Conservation (phyloP, 169 alveolate species). For the Plasmodium yoelii region DNA sequence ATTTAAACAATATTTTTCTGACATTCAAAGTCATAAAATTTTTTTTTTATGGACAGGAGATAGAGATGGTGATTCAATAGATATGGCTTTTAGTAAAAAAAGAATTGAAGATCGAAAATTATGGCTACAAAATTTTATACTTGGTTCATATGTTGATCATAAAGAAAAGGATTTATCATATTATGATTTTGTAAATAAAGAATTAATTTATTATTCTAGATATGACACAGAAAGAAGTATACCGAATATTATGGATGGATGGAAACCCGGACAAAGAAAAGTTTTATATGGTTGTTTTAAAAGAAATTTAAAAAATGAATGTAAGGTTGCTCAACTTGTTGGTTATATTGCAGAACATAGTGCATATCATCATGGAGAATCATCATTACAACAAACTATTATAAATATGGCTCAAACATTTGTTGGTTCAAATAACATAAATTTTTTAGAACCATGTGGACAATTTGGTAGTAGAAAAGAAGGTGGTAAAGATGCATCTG, state of each 20-base stretch:
- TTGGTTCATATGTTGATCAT: conserved; percentile 82
- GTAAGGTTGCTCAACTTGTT: conserved; percentile 95
- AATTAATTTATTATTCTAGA: conserved; percentile 97
- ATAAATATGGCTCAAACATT: conserved; percentile 99
- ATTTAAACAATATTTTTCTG: conserved; percentile 98
- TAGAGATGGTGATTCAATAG: conserved; percentile 95
- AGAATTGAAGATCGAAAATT: conserved; percentile 98
- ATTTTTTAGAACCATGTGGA: conserved; percentile 96
- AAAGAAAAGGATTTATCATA: conserved; percentile 86
- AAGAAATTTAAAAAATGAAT: conserved; percentile 94
- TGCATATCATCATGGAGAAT: conserved; percentile 99
- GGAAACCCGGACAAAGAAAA: conserved; percentile 99
- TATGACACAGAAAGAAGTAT: conserved; percentile 98
- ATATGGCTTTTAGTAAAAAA: conserved; percentile 98
- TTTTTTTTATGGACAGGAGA: conserved; percentile 86
- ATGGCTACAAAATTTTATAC: conserved; percentile 89
- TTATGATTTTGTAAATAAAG: conserved; percentile 98
- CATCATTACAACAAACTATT: conserved; percentile 96
- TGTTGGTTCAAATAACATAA: conserved; percentile 96
- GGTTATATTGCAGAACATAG: conserved; percentile 98
- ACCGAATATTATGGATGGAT: conserved; percentile 98
- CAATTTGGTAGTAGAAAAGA: conserved; percentile 99
- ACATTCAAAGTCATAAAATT: conserved; percentile 94
- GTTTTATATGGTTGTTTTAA: conserved; percentile 97
- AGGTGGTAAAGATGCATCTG: conserved; percentile 98